Conservation (phyloP, 225 moss, liverwort and hornwort genomes). For the Marchantia polymorpha region DNA sequence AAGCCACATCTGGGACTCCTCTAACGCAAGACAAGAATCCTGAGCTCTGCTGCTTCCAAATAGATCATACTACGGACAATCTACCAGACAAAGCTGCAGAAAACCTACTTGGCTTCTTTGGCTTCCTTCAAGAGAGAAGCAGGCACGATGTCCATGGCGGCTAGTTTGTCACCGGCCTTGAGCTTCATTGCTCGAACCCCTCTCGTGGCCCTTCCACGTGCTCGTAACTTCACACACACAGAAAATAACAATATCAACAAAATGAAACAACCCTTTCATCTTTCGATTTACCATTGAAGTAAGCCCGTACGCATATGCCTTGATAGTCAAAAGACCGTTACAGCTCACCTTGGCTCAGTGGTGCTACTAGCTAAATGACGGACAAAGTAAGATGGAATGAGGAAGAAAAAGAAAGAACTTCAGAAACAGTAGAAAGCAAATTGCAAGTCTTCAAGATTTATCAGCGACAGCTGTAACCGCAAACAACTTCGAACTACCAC, state of each 20-base stretch:
- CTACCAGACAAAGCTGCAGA: neutral
- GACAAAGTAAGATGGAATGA: too few species aligned
- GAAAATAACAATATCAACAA: neutral
- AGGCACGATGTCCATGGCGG: slow-evolving; percentile 92
- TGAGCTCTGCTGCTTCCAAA: neutral
- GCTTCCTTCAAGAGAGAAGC: slow-evolving; percentile 55
- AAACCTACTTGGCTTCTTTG: slow-evolving; percentile 43
- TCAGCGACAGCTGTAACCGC: too few species aligned
- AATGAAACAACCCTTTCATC: neutral
- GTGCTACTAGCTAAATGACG: too few species aligned
- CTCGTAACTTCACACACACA: slow-evolving; percentile 53
- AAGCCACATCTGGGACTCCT: neutral
- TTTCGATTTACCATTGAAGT: too few species aligned
- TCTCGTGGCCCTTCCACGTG: slow-evolving; percentile 86
- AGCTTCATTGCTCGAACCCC: slow-evolving; percentile 94
- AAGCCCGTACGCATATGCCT: too few species aligned
- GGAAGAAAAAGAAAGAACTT: too few species aligned
- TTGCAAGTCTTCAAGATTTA: too few species aligned
- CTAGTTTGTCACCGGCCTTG: slow-evolving; percentile 65
- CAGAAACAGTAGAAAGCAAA: too few species aligned
- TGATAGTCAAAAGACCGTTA: too few species aligned
- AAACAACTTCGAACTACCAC: too few species aligned
- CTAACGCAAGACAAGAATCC: neutral
- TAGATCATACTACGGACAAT: neutral
- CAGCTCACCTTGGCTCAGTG: too few species aligned